These are phyloP conservation scores for Catenaria anguillulae DNA, from an alignment of 371 early-diverging fungal species.

Conservation along the genomic window DNA sequence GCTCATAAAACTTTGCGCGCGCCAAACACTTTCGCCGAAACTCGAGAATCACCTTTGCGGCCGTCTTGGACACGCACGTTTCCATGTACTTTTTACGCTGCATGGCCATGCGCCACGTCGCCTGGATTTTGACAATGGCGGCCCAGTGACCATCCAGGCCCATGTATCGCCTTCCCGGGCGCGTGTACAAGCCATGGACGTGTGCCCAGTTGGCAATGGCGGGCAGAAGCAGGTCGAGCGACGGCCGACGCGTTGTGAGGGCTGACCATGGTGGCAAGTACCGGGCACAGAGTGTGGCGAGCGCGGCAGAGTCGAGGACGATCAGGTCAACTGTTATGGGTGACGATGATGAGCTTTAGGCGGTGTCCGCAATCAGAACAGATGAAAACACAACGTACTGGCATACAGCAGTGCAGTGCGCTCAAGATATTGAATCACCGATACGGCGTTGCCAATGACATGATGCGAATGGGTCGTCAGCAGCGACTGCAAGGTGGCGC, in stretches of 20 bases:
- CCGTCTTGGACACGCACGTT: slow-evolving; percentile 1
- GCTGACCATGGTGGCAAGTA: too few species aligned
- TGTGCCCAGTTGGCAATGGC: neutral
- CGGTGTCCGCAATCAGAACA: neutral
- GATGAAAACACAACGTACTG: neutral
- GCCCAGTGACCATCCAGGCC: neutral
- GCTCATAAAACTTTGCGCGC: neutral
- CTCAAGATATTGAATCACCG: neutral
- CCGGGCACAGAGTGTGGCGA: neutral
- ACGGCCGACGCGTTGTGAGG: neutral
- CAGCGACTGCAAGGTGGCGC: neutral
- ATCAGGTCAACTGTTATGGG: neutral
- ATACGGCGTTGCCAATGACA: neutral
- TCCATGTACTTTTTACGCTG: neutral
- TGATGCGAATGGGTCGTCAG: neutral
- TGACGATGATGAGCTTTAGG: neutral
- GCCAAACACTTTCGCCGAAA: neutral
- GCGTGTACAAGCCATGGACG: neutral
- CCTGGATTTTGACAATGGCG: neutral
- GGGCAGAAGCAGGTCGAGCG: neutral
- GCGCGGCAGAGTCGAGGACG: neutral
- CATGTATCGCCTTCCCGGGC: neutral
- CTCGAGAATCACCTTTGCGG: neutral
- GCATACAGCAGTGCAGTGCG: neutral
- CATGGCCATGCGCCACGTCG: neutral